Evolutionary conservation across 768 basidiomycete genomes (phyloP), one percentile per base, ranked within the genome.

Genomic region (Mrakia frigida): DNA sequence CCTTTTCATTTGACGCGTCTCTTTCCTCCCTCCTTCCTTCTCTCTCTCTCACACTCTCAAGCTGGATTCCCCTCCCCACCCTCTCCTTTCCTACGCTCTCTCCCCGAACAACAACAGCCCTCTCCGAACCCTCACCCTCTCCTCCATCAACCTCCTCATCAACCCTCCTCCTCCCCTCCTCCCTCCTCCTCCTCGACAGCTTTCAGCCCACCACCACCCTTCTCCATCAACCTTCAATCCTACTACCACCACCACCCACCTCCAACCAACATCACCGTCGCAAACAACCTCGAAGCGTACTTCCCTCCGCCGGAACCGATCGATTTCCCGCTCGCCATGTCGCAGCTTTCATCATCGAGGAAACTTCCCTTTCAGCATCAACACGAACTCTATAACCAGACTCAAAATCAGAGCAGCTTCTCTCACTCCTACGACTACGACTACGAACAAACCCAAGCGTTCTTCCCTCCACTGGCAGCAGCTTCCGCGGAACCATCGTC

Each of bases 51-150:
- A n/a, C 25, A n/a, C n/a, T n/a, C n/a, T n/a, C n/a, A n/a, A 56
- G 56, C 56, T 28, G 56, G 23, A 25, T 28, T 56, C 25, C 21
- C 35, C 23, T 68, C 65, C 23, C 65, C 65, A n/a, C 65, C 65
- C 25, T 68, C 65, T 35, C 65, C 65, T 13, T 68, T 43, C 65
- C 35, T 68, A 9, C 65, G 65, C 25, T 25, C 65, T 14, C 65
- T 68, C 37, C 39, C 23, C 25, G 37, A n/a, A 25, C 65, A 18
- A 25, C 2, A n/a, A 3, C 21, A 18, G 14, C 31, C 10, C 25
- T 68, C 65, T 6, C 35, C 37, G 3, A 6, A 39, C 21, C 13
- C 28, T 28, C 63, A 35, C 63, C 16, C 61, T 33, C 43, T 43
- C 43, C 46, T 50, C 18, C 46, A 16, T n/a, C n/a, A n/a, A n/a